These are phyloP conservation scores for Chenopodium quinoa DNA, from an alignment of 148 eudicot genomes.

Conservation along the genomic window DNA sequence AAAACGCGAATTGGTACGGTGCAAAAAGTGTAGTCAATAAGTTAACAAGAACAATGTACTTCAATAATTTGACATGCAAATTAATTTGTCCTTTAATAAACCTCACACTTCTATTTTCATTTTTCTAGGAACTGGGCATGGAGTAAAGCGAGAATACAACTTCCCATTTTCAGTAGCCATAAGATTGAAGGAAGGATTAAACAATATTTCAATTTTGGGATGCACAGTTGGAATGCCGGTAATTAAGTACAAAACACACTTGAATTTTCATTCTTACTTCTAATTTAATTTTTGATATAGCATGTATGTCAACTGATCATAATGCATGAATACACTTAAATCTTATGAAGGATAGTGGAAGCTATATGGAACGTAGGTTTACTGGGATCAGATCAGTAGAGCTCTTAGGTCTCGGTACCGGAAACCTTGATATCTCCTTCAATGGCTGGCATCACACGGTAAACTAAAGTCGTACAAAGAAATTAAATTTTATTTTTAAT, in stretches of 20 bases:
- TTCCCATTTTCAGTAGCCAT: slow-evolving; percentile 29
- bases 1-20: too few species aligned
- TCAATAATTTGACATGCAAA: too few species aligned
- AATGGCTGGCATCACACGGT: slow-evolving; percentile 81
- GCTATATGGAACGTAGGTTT: slow-evolving; percentile 79
- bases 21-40: too few species aligned
- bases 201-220: slow-evolving; percentile 36
- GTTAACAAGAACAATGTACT: too few species aligned
- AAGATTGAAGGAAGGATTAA: slow-evolving; percentile 39
- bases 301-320: slow-evolving; percentile 8
- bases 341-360: slow-evolving; percentile 73
- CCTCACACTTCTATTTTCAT: neutral
- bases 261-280: too few species aligned
- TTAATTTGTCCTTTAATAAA: neutral
- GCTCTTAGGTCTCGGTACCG: slow-evolving; percentile 69
- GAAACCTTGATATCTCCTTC: slow-evolving; percentile 66
- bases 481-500: too few species aligned
- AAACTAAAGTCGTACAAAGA: neutral
- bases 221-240: slow-evolving; percentile 48
- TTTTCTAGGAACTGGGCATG: slow-evolving; percentile 35
- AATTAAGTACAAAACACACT: neutral
- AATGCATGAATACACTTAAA: neutral
- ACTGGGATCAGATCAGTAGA: slow-evolving; percentile 56
- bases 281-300: neutral
- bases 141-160: slow-evolving; percentile 32